Evolutionary conservation across 148 eudicot genomes (phyloP).

Genomic region (Persicaria tinctoria): DNA sequence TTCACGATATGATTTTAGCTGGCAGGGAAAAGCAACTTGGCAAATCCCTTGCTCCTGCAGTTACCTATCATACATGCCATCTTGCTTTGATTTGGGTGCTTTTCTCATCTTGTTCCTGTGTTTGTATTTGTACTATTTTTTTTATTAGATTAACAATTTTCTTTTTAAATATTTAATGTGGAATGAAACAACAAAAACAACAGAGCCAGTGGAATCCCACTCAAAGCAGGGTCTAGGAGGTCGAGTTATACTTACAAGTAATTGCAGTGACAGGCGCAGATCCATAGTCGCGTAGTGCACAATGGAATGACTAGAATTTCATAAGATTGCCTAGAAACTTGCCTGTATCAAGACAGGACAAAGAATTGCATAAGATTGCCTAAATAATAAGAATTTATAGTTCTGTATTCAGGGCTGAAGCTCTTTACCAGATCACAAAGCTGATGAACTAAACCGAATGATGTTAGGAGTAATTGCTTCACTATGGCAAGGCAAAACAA

Average conservation of each 20-base stretch:
- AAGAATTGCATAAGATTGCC: not conserved
- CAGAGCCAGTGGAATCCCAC: no score
- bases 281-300: no score
- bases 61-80: not conserved
- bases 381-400: no score
- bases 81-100: not conserved
- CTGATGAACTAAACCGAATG: not conserved
- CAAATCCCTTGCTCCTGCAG: not conserved
- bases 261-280: not conserved
- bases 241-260: not conserved
- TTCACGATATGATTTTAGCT: slow-evolving; percentile 3
- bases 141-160: no score
- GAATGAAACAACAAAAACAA: no score
- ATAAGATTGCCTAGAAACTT: no score
- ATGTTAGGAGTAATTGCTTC: not conserved
- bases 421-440: not conserved
- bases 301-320: no score
- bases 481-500: not conserved
- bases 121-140: not conserved
- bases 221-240: no score
- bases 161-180: no score
- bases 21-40: not conserved
- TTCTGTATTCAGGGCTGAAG: no score
- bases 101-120: not conserved
- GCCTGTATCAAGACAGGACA: not conserved